Base-by-base conservation (phyloP, 2,329 filamentous ascomycete species). In the Phoma herbarum region DNA sequence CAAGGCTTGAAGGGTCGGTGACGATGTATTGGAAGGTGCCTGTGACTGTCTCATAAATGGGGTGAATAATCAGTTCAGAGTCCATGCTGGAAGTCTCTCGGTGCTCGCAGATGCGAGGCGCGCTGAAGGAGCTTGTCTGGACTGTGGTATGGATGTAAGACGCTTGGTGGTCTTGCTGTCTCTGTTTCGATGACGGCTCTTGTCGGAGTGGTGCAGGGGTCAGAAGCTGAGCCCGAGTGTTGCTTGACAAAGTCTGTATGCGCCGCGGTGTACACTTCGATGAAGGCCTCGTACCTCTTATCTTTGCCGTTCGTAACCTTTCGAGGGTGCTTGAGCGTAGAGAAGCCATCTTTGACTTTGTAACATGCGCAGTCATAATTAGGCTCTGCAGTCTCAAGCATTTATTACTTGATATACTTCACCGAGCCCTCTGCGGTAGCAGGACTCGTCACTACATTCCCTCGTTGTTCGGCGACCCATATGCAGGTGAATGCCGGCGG, bases 11-110 rank as follows among this genome's bases (percentile, higher is more conserved):
- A 0, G 84, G 81, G 59, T 88, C 86, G 0, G 80, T 83, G 1
- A 89, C 81, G 0, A 89, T 63, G 60, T 87, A 88, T 67, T 88
- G 86, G 83, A 83, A 88, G 11, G 85, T 86, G 10, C 78, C 79
- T 0, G 86, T 83, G 5, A 61, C 66, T 0, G 60, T 41, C 55
- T 83, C 82, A 58, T 70, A 79, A 5, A 71, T 35, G 44, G 52
- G 58, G 12, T 72, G 61, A 12, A 72, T 57, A n/a, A 42, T 46
- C 12, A 66, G 66, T 41, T 65, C 59, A 2, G 43, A 23, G 2
- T 12, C 5, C 23, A 9, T 11, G 16, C n/a, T 48, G 22, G 25
- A 8, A 1, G 18, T 1, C 1, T 10, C 44, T 3, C 2, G 11
- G 12, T 22, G 5, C 37, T 41, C 18, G 4, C 14, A 20, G 4